These are phyloP conservation scores for Fusarium nygamai DNA, from an alignment of 2,329 filamentous ascomycete genomes.

Conservation along the genomic window DNA sequence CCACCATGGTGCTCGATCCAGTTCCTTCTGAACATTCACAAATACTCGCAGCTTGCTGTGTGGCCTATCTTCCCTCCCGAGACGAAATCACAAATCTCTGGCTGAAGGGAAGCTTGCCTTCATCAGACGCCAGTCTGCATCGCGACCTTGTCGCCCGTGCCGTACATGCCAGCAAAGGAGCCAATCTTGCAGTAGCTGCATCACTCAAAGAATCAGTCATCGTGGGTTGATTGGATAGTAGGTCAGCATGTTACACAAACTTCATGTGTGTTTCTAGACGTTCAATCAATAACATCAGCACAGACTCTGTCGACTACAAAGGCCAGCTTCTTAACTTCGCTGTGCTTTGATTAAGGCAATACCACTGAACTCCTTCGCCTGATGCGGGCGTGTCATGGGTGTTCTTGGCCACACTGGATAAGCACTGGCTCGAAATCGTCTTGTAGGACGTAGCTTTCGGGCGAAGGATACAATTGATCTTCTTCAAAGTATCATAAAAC, in stretches of 20 bases:
- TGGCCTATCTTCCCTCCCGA: conserved; percentile 85
- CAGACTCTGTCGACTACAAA: neutral
- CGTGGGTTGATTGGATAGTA: conserved; percentile 16
- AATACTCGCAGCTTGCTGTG: conserved; percentile 84
- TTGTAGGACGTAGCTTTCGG: neutral
- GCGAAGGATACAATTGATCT: neutral
- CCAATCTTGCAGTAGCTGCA: conserved; percentile 44
- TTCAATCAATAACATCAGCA: neutral
- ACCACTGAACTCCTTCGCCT: neutral
- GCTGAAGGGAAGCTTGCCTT: conserved; percentile 78
- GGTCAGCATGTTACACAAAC: neutral
- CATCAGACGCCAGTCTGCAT: conserved; percentile 49
- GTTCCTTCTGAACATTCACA: conserved; percentile 81
- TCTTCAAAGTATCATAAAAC: neutral
- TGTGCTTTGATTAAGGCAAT: neutral
- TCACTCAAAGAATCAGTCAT: conserved; percentile 51
- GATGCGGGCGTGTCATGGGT: neutral
- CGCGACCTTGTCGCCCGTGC: conserved; percentile 52
- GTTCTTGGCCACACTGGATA: neutral
- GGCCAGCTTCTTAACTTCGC: neutral
- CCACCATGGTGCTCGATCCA: conserved; percentile 78
- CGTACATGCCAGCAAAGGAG: conserved; percentile 54
- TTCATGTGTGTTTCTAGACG: neutral
- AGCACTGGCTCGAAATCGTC: neutral
- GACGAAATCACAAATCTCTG: conserved; percentile 96